Evolutionary conservation across 2,329 filamentous ascomycete species (phyloP).

Genomic region (Aspergillus texensis): DNA sequence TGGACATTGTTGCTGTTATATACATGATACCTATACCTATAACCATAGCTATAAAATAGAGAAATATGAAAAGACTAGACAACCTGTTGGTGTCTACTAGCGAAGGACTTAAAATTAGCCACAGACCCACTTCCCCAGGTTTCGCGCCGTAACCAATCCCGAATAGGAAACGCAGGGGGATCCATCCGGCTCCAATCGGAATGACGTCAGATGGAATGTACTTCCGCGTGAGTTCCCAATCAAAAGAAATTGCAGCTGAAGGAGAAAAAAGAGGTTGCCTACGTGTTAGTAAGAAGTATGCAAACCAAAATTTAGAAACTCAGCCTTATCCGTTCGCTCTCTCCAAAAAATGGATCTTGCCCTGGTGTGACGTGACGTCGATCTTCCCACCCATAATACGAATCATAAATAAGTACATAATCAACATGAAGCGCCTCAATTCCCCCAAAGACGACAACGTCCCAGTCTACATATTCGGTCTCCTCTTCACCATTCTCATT

Average conservation of each 20-base stretch:
- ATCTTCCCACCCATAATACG: constrained; percentile 10
- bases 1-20: background rate
- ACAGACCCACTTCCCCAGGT: constrained; percentile 12
- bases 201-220: constrained; percentile 23
- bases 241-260: background rate
- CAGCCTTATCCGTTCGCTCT: constrained; percentile 1
- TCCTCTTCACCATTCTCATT: constrained; percentile 29
- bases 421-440: constrained; percentile 28
- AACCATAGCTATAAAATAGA: background rate
- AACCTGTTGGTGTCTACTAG: background rate
- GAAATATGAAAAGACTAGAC: background rate
- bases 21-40: background rate
- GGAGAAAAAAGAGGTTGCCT: constrained; percentile 1
- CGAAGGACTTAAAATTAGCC: background rate
- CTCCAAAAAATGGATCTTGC: background rate
- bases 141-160: background rate
- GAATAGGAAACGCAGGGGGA: constrained; percentile 6
- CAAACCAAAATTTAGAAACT: background rate
- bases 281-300: background rate
- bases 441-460: constrained; percentile 28
- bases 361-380: constrained; percentile 24
- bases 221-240: background rate
- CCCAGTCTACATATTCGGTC: constrained; percentile 31
- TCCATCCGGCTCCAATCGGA: constrained; percentile 4
- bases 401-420: background rate